Evolutionary conservation across 1,139 yeast genomes (phyloP), one percentile per base, ranked within the genome.

Genomic region (Blastobotrys illinoisensis): DNA sequence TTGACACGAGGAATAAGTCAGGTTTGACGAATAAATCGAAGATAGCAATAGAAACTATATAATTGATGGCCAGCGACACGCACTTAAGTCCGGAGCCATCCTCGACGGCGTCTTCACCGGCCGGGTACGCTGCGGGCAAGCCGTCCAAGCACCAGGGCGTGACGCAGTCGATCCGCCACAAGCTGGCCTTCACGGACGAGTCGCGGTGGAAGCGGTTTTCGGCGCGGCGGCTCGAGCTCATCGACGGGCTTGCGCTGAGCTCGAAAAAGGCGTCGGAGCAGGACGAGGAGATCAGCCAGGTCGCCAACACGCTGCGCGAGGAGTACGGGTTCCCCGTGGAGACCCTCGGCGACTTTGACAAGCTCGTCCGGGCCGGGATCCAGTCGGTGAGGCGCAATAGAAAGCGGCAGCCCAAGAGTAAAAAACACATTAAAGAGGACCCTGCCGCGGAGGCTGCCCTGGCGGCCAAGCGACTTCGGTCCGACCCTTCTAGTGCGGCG

Each of bases 231-330:
- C 75, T 93, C 46, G 97, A 90, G 70, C 76, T 93, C 55, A 93
- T 93, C 46, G 97, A 91, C 68, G 80, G 86, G 19, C 76, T 89
- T 62, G 86, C 85, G 53, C 74, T 93, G 55, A 83, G 91, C 60
- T 79, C 84, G 26, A 82, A 82, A 58, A 91, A 90, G 72, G 98
- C 98, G 1, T 82, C 91, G 55, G 98, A 93, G 68, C 98, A 93
- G 69, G 97, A 91, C 62, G 82, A 79, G 32, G 85, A 86, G 62
- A 89, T 93, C 50, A 76, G 78, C 52, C 78, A 80, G 52, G 95
- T 95, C 43, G 96, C 98, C 0, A 81, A 82, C 55, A 78, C 83
- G 6, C 74, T 93, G 52, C 74, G 96, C 61, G 73, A 75, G 1
- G 98, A 93, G 71, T 93, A 88, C 65, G 81, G 82, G 14, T 91